A percentile compares a stretch with the other conserved stretches of the same genome.
phyloP scores from a whole-genome alignment of 202 grass and related monocot genomes.

The Musa balbisiana region DNA sequence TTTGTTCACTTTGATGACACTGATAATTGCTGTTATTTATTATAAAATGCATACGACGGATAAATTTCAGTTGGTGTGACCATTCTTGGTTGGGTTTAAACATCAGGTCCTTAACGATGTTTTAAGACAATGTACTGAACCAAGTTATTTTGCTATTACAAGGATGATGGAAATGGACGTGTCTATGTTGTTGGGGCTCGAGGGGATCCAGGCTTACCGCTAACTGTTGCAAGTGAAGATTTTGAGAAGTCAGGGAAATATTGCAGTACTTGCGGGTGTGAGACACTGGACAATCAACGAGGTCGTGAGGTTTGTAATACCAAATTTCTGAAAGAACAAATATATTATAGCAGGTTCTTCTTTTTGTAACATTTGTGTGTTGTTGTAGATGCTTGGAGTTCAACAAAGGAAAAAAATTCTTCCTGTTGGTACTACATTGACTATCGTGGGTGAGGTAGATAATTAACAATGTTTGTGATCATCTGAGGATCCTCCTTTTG shows the following conservation, averaged over 20 bases:
- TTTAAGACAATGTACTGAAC: not conserved
- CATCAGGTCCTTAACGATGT: not conserved
- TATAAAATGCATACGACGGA: too few relatives aligned
- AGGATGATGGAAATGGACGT: constrained; percentile 87
- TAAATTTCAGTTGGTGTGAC: too few relatives aligned
- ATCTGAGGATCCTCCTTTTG: not conserved
- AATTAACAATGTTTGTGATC: constrained; percentile 9
- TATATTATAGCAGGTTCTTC: constrained; percentile 1
- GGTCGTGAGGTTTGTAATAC: constrained; percentile 74
- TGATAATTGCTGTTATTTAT: too few relatives aligned
- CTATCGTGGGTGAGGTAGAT: constrained; percentile 99
- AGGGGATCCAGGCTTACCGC: constrained; percentile 58
- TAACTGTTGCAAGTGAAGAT: constrained; percentile 85
- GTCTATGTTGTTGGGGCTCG: constrained; percentile 67
- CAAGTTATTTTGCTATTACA: constrained; percentile 4
- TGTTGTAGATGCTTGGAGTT: constrained; percentile 80
- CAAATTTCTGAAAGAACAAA: not conserved
- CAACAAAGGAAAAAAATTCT: constrained; percentile 81
- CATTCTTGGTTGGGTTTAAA: not conserved
- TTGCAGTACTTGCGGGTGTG: constrained; percentile 56
- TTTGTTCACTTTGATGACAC: too few relatives aligned
- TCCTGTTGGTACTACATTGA: constrained; percentile 79
- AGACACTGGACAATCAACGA: constrained; percentile 93
- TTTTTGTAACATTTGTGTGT: constrained; percentile 14
- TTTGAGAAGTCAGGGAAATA: constrained; percentile 73